Percentiles rank a stretch among this genome's conserved stretches.
These are phyloP conservation scores for Knufia fluminis DNA, from an alignment of 2,329 filamentous ascomycete species.

Conservation along the genomic window DNA sequence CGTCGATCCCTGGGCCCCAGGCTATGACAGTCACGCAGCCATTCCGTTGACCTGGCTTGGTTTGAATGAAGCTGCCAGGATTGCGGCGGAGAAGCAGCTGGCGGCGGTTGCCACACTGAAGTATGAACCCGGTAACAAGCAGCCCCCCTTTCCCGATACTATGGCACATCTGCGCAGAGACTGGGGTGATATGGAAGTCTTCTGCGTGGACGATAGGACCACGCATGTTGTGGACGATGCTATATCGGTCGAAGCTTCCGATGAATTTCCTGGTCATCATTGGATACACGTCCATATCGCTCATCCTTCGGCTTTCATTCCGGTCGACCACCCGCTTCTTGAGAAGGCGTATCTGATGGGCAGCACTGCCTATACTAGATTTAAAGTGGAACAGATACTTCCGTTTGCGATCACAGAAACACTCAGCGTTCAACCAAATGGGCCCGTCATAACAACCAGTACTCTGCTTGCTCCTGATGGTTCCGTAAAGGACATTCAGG, in stretches of 20 bases:
- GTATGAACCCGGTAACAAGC: too few relatives aligned
- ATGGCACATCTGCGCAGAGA: constrained; percentile 50
- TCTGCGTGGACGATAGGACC: constrained; percentile 47
- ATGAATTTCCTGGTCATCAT: constrained; percentile 35
- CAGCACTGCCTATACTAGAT: constrained; percentile 46
- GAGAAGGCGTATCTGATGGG: constrained; percentile 47
- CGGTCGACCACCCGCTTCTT: constrained; percentile 41
- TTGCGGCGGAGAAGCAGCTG: not conserved
- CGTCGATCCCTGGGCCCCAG: constrained; percentile 43
- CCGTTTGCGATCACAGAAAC: constrained; percentile 39
- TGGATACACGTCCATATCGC: constrained; percentile 57
- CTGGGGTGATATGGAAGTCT: constrained; percentile 48
- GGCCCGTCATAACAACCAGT: constrained; percentile 54
- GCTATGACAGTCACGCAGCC: not conserved
- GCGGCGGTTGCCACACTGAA: not conserved
- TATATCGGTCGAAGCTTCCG: constrained; percentile 43
- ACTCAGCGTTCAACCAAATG: constrained; percentile 45
- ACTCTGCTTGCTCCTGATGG: constrained; percentile 45
- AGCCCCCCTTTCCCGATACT: constrained; percentile 31
- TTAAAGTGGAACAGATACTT: constrained; percentile 47
- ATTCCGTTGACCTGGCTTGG: not conserved
- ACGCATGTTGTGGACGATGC: constrained; percentile 56
- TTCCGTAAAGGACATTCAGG: constrained; percentile 44
- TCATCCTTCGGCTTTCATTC: constrained; percentile 55
- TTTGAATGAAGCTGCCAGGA: not conserved